These are phyloP conservation scores for Priceomyces carsonii DNA, from an alignment of 805 yeast species.

Conservation along the genomic window DNA sequence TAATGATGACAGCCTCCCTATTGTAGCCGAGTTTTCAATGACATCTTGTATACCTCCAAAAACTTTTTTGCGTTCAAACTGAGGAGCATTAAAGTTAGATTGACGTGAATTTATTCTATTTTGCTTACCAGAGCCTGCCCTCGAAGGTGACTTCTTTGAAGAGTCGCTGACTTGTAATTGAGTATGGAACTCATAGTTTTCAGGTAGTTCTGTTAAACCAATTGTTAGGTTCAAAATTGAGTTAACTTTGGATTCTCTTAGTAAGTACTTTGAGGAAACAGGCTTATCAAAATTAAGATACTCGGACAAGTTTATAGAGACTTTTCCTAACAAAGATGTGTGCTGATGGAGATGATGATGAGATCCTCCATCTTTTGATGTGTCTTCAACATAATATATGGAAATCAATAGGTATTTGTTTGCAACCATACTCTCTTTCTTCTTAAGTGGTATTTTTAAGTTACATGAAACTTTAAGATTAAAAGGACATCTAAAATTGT, in stretches of 20 bases:
- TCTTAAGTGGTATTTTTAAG: conserved; percentile 42
- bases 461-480: conserved; percentile 34
- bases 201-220: conserved; percentile 46
- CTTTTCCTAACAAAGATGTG: conserved; percentile 59
- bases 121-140: background rate
- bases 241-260: conserved; percentile 80
- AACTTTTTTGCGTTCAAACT: conserved; percentile 41
- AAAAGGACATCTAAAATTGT: conserved; percentile 41
- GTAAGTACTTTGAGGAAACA: conserved; percentile 60
- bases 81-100: conserved; percentile 34
- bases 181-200: conserved; percentile 42
- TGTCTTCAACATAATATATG: conserved; percentile 34
- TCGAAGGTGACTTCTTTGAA: conserved; percentile 3
- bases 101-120: conserved; percentile 3
- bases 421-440: conserved; percentile 37
- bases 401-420: conserved; percentile 44
- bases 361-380: conserved; percentile 8
- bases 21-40: conserved; percentile 10
- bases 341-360: conserved; percentile 9
- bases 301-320: conserved; percentile 71
- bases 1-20: conserved; percentile 1
- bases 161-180: conserved; percentile 36
- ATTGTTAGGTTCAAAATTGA: conserved; percentile 69
- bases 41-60: conserved; percentile 54
- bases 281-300: conserved; percentile 58